Evolutionary conservation across 2,329 filamentous ascomycete genomes (phyloP).

Genomic region (Biscogniauxia sp.): DNA sequence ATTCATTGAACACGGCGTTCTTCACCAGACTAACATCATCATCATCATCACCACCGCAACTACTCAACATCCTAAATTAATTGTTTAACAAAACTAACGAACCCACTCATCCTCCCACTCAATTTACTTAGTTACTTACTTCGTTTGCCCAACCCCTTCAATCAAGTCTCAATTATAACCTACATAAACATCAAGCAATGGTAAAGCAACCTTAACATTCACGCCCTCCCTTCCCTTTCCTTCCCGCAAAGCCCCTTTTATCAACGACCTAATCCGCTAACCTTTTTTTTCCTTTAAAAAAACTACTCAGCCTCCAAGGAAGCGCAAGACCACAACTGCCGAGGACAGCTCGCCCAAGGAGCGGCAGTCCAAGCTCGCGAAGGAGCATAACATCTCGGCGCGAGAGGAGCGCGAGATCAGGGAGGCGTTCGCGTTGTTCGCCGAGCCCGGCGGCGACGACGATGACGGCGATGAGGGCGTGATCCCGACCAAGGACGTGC

Average conservation of each 20-base stretch:
- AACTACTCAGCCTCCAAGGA: conserved; percentile 44
- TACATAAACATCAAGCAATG: too few species aligned
- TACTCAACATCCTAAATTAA: too few species aligned
- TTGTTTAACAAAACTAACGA: not conserved
- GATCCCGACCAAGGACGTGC: conserved; percentile 64
- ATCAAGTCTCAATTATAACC: too few species aligned
- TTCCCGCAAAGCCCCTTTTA: too few species aligned
- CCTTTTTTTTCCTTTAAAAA: not conserved
- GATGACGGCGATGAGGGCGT: conserved; percentile 56
- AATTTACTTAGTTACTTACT: too few species aligned
- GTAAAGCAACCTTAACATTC: too few species aligned
- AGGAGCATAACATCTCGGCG: conserved; percentile 81
- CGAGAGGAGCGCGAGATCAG: conserved; percentile 87
- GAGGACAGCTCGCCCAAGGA: conserved; percentile 33
- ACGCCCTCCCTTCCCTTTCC: too few species aligned
- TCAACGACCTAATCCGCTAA: not conserved
- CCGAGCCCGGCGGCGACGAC: conserved; percentile 60
- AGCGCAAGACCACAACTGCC: conserved; percentile 43
- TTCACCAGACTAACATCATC: too few species aligned
- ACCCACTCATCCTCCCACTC: not conserved
- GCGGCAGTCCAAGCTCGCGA: conserved; percentile 83
- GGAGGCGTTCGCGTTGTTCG: conserved; percentile 84
- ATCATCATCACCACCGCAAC: too few species aligned
- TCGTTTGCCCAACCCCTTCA: too few species aligned
- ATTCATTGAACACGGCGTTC: too few species aligned